Percentiles rank a stretch among this genome's conserved stretches.
phyloP scores from a whole-genome alignment of 2,329 filamentous ascomycete genomes.

The Orbilia quercus region DNA sequence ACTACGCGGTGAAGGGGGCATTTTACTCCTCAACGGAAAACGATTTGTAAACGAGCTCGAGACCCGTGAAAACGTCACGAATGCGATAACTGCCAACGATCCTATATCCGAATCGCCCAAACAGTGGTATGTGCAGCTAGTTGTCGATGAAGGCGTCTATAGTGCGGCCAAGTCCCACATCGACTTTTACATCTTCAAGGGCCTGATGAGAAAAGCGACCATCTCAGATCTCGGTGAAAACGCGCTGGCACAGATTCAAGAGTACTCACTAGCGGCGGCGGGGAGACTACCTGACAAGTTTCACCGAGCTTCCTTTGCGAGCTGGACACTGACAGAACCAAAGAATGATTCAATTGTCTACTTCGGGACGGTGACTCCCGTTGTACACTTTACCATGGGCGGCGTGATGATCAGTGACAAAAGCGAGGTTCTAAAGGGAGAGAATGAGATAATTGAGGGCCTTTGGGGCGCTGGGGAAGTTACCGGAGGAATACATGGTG shows the following conservation, averaged over 20 bases:
- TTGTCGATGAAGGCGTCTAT: constrained; percentile 71
- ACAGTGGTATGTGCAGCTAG: constrained; percentile 71
- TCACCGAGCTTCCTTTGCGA: constrained; percentile 68
- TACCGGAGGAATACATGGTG: constrained; percentile 73
- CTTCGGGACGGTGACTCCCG: constrained; percentile 72
- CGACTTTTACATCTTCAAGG: constrained; percentile 74
- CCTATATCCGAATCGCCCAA: constrained; percentile 62
- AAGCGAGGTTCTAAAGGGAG: constrained; percentile 66
- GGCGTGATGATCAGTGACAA: constrained; percentile 70
- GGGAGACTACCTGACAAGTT: constrained; percentile 65
- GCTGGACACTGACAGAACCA: constrained; percentile 68
- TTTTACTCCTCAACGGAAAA: constrained; percentile 66
- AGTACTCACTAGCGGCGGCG: constrained; percentile 66
- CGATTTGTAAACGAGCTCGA: constrained; percentile 74
- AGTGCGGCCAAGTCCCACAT: constrained; percentile 69
- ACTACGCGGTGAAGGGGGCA: constrained; percentile 72
- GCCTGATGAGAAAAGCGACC: constrained; percentile 70
- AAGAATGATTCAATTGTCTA: constrained; percentile 69
- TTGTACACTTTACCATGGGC: constrained; percentile 76
- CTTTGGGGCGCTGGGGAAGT: constrained; percentile 74
- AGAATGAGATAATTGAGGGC: constrained; percentile 67
- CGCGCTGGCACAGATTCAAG: constrained; percentile 65
- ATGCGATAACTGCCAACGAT: constrained; percentile 65
- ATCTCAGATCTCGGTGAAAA: constrained; percentile 66
- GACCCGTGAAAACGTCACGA: constrained; percentile 70